Percentiles rank a stretch among this genome's conserved stretches.
phyloP scores from a whole-genome alignment of 2,329 filamentous ascomycete genomes.

The Macrophomina pseudophaseolina region DNA sequence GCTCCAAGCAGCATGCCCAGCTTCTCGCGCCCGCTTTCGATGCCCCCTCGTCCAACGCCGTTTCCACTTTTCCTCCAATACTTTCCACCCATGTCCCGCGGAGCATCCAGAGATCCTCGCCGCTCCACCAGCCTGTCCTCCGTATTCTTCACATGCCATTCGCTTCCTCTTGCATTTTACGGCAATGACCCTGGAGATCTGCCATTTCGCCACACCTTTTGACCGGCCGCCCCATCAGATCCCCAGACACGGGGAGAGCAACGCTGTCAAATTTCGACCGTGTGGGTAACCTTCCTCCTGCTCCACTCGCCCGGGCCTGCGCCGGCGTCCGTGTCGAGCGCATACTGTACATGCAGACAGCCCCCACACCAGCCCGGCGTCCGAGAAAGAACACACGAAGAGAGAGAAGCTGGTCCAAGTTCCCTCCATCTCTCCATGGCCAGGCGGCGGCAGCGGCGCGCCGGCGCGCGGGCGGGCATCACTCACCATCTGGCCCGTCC shows the following conservation, averaged over 20 bases:
- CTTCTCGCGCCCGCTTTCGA: neutral
- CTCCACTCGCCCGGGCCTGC: neutral
- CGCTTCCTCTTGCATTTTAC: slow-evolving; percentile 5
- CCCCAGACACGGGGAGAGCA: neutral
- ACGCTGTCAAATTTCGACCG: neutral
- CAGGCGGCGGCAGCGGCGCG: too few species aligned
- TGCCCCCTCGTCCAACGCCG: neutral
- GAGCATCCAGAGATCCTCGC: slow-evolving; percentile 3
- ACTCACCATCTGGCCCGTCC: neutral
- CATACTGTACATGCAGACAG: neutral
- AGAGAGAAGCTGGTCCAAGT: neutral
- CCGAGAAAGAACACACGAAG: neutral
- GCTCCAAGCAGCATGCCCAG: neutral
- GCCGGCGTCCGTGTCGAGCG: neutral
- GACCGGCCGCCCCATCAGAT: slow-evolving; percentile 1
- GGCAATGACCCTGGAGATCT: slow-evolving; percentile 10
- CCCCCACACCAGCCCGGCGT: neutral
- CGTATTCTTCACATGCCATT: slow-evolving; percentile 6
- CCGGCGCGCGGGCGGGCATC: too few species aligned
- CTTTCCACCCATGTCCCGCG: neutral
- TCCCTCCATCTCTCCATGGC: neutral
- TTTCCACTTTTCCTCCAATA: neutral
- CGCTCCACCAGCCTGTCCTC: neutral
- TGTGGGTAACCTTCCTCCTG: neutral
- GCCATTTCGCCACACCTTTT: neutral